Evolutionary conservation across 164 flowering plant species (phyloP), one percentile per base, ranked within the genome.

Genomic region (Protea cynaroides): DNA sequence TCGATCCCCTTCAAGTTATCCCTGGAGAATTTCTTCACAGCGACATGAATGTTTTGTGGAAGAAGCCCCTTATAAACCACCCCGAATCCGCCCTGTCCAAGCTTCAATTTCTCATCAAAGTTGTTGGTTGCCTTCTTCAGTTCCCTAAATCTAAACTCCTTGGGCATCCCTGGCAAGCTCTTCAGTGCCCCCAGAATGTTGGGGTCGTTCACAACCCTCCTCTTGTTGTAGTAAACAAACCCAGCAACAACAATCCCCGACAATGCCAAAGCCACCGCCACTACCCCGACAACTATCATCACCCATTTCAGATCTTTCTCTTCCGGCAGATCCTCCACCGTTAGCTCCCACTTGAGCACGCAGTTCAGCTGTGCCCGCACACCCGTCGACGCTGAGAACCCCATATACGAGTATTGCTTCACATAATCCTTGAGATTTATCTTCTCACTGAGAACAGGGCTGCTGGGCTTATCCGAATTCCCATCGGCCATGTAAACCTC

Each of bases 21-120:
- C 56, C 91, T 80, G 13, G 87, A 79, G 69, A 89, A 83, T 66
- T 74, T 78, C 81, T 89, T 89, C 19, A 87, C 92, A 1, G 96
- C 92, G 0, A 89, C 75, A 55, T 80, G 80, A 15, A 21, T 60
- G 11, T 76, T 72, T 49, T 56, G 34, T 0, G 69, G 66, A 63
- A 89, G 36, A 12, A 69, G 43, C 5, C 92, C 92, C 62, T 65
- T 87, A 70, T 81, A 89, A 18, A 89, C 92, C 0, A 78, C 73
- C 12, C 96, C 93, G 61, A 74, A 89, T 21, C 96, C 93, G 12
- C 96, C 96, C 67, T 82, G 78, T 8, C 96, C 96, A 18, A 90
- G 75, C 72, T 70, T 78, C 68, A 40, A 43, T 59, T 70, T 80
- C 56, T 78, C 84, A 56, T 79, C 71, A 69, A 89, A 89, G n/a